These are phyloP conservation scores for Plasmodium chabaudi DNA, from an alignment of 169 alveolate species.

Conservation along the genomic window DNA sequence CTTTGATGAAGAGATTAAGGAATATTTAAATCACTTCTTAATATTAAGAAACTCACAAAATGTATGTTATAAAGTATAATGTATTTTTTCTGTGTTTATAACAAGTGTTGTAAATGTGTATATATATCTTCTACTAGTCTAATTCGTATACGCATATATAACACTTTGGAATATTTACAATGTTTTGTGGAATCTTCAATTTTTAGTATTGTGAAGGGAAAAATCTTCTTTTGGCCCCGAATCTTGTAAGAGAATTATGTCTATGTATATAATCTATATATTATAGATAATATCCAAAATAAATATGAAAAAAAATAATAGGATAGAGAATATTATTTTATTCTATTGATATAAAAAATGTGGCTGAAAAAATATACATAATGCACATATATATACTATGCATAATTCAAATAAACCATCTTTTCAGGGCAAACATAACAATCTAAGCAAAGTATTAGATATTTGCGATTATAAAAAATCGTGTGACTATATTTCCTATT, in stretches of 20 bases:
- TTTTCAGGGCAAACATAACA: slow-evolving; percentile 42
- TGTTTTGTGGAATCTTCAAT: not conserved
- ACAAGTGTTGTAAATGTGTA: not conserved
- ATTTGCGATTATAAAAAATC: slow-evolving; percentile 34
- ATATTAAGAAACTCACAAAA: slow-evolving; percentile 60
- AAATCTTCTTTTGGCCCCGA: slow-evolving; percentile 30
- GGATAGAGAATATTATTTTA: not conserved
- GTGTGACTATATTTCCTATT: slow-evolving; percentile 61
- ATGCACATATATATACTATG: not conserved
- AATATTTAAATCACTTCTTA: slow-evolving; percentile 23
- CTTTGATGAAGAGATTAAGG: slow-evolving; percentile 30
- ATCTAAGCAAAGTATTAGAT: slow-evolving; percentile 37
- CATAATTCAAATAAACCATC: not conserved
- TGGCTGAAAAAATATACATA: not conserved
- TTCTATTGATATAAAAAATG: not conserved
- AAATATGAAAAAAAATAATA: not conserved
- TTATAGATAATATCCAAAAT: not conserved
- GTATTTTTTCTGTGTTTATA: not conserved
- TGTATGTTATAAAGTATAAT: slow-evolving; percentile 3
- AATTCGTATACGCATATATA: too few species aligned
- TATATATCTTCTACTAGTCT: not conserved
- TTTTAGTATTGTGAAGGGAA: slow-evolving; percentile 64
- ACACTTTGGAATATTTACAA: too few species aligned
- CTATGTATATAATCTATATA: not conserved
- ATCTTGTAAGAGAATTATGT: slow-evolving; percentile 11